Conservation (phyloP, 2,329 filamentous ascomycete genomes). For the Cladosporium austrohemisphaericum region DNA sequence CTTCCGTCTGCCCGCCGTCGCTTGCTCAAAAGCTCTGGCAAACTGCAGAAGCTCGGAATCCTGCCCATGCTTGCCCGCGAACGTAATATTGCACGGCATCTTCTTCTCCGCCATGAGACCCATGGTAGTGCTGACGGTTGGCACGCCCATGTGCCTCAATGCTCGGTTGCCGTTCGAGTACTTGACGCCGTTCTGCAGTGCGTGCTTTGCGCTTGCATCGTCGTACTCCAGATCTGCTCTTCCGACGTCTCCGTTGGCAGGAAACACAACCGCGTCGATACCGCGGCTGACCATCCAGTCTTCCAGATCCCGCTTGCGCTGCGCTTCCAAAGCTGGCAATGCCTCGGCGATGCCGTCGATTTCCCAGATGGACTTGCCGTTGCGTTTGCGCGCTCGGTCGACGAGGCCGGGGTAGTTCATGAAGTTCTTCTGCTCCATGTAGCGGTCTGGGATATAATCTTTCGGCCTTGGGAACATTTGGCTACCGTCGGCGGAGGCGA, state of each 20-base stretch:
- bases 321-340: constrained; percentile 45
- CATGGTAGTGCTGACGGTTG: constrained; percentile 54
- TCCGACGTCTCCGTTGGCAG: constrained; percentile 50
- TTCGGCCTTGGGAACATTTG: constrained; percentile 38
- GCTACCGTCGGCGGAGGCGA: constrained; percentile 39
- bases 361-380: constrained; percentile 38
- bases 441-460: constrained; percentile 37
- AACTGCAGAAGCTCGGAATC: constrained; percentile 37
- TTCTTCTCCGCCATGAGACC: constrained; percentile 43
- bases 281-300: constrained; percentile 46
- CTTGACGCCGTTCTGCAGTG: constrained; percentile 49
- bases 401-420: constrained; percentile 38
- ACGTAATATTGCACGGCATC: constrained; percentile 54
- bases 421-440: constrained; percentile 39
- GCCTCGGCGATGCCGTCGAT: constrained; percentile 43
- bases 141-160: constrained; percentile 52
- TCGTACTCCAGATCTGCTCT: constrained; percentile 45
- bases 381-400: constrained; percentile 25
- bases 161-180: constrained; percentile 54
- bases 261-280: constrained; percentile 49
- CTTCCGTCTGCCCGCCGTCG: constrained; percentile 19
- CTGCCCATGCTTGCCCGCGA: constrained; percentile 48
- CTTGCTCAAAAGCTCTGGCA: constrained; percentile 29
- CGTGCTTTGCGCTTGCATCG: constrained; percentile 34
- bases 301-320: constrained; percentile 49